A percentile compares a stretch with the other conserved stretches of the same genome.
Evolutionary conservation across 192 early-diverging fungal genomes (phyloP).

Genomic region (Linnemannia exigua): DNA sequence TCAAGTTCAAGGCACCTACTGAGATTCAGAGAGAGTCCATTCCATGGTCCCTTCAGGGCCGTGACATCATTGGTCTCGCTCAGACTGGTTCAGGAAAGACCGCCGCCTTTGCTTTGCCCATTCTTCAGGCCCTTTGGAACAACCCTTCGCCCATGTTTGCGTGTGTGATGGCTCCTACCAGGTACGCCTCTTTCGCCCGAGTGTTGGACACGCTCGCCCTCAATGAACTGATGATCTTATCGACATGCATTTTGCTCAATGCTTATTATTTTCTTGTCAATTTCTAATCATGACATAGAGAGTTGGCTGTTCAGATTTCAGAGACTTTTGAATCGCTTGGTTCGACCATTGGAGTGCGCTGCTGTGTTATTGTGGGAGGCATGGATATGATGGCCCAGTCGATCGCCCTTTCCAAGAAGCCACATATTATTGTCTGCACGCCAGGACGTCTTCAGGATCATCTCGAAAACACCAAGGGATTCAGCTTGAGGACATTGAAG

Average conservation of each 20-base stretch:
- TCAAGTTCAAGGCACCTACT: constrained; percentile 90
- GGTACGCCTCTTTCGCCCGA: constrained; percentile 55
- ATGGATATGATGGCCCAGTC: constrained; percentile 98
- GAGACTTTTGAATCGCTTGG: constrained; percentile 95
- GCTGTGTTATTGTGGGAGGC: constrained; percentile 93
- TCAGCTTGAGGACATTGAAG: constrained; percentile 90
- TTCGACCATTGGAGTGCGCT: constrained; percentile 91
- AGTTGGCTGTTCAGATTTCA: constrained; percentile 95
- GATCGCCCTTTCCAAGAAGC: constrained; percentile 94
- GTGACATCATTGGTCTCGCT: constrained; percentile 98
- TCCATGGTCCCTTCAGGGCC: constrained; percentile 90
- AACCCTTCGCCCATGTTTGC: constrained; percentile 93
- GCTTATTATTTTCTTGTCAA: not conserved
- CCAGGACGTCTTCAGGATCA: constrained; percentile 97
- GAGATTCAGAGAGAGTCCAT: constrained; percentile 94
- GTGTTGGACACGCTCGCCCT: not conserved
- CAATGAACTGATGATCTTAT: too few relatives aligned
- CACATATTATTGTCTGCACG: constrained; percentile 95
- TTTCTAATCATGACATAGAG: constrained; percentile 61
- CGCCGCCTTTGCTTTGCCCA: constrained; percentile 88
- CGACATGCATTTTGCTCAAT: not conserved
- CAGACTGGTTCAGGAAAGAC: constrained; percentile 97
- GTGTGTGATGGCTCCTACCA: constrained; percentile 96
- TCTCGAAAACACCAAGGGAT: constrained; percentile 98
- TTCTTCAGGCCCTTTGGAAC: constrained; percentile 89